A percentile compares a stretch with the other conserved stretches of the same genome.
Conservation (phyloP, 805 yeast genomes). For the Teunomyces gatunensis region DNA sequence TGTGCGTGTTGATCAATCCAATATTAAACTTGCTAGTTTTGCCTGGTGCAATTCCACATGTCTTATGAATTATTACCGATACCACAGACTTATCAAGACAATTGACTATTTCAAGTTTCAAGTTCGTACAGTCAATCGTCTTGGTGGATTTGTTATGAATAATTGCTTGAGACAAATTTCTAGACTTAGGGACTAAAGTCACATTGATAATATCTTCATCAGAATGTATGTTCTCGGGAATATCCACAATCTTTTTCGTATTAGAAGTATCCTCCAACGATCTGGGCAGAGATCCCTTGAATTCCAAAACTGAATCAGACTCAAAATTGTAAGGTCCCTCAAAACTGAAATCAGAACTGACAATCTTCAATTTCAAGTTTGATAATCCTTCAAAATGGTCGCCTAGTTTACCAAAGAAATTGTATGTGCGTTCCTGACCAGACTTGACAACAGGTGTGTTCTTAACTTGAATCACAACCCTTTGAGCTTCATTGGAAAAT, state of each 20-base stretch:
- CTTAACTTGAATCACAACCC: conserved; percentile 18
- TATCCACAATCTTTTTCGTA: conserved; percentile 4
- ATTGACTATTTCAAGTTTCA: conserved; percentile 28
- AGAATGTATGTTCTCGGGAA: conserved; percentile 1
- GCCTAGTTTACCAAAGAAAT: conserved; percentile 17
- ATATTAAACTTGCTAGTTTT: conserved; percentile 34
- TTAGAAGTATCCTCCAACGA: background rate
- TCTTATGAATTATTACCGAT: conserved; percentile 27
- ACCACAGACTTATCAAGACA: conserved; percentile 26
- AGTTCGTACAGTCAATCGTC: conserved; percentile 27
- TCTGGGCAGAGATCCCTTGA: background rate
- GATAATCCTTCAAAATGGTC: conserved; percentile 13
- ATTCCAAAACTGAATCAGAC: conserved; percentile 1
- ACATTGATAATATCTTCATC: conserved; percentile 13
- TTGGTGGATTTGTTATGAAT: conserved; percentile 26
- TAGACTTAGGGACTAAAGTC: conserved; percentile 29
- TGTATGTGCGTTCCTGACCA: conserved; percentile 26
- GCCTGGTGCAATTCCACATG: conserved; percentile 30
- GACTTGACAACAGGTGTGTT: conserved; percentile 24
- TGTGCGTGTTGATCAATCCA: conserved; percentile 26
- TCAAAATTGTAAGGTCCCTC: conserved; percentile 13
- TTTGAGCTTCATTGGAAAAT: conserved; percentile 15
- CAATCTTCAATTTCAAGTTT: conserved; percentile 20
- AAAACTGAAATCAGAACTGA: conserved; percentile 13
- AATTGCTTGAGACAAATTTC: conserved; percentile 28